These are phyloP conservation scores for Quercus variabilis DNA, from an alignment of 306 rosid genomes.

Conservation along the genomic window DNA sequence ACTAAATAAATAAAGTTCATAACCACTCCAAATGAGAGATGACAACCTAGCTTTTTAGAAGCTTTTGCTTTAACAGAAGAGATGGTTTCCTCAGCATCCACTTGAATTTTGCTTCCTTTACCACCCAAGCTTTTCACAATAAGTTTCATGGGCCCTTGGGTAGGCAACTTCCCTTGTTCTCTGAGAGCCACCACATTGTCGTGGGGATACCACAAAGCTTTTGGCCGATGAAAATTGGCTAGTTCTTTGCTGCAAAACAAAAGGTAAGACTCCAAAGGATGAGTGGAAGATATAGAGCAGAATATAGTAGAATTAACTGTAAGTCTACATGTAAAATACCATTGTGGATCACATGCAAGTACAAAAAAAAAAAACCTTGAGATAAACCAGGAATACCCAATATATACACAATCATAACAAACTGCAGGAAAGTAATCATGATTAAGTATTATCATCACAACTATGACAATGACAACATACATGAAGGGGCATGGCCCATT, in stretches of 20 bases:
- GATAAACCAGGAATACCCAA: not conserved
- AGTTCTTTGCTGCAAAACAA: slow-evolving; percentile 78
- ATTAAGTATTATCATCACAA: not conserved
- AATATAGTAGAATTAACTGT: not conserved
- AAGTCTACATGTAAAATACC: not conserved
- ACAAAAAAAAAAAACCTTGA: not conserved
- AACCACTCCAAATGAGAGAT: slow-evolving; percentile 14
- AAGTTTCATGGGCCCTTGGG: slow-evolving; percentile 75
- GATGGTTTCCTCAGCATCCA: slow-evolving; percentile 74
- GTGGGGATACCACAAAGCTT: slow-evolving; percentile 95
- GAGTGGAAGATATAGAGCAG: slow-evolving; percentile 6
- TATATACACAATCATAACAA: not conserved
- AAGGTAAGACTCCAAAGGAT: slow-evolving; percentile 17
- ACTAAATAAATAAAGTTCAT: slow-evolving; percentile 2
- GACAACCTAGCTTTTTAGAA: slow-evolving; percentile 94
- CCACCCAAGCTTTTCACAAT: slow-evolving; percentile 94
- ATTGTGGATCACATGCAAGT: not conserved
- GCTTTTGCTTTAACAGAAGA: slow-evolving; percentile 80
- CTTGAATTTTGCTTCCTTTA: slow-evolving; percentile 81
- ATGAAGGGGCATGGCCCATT: not conserved
- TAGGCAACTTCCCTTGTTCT: slow-evolving; percentile 77
- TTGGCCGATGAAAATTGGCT: slow-evolving; percentile 95
- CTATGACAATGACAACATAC: not conserved
- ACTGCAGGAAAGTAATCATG: not conserved
- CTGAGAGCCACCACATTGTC: slow-evolving; percentile 77